These are phyloP conservation scores for Microcyclosporella mali DNA, from an alignment of 2,329 filamentous ascomycete genomes.

Conservation along the genomic window DNA sequence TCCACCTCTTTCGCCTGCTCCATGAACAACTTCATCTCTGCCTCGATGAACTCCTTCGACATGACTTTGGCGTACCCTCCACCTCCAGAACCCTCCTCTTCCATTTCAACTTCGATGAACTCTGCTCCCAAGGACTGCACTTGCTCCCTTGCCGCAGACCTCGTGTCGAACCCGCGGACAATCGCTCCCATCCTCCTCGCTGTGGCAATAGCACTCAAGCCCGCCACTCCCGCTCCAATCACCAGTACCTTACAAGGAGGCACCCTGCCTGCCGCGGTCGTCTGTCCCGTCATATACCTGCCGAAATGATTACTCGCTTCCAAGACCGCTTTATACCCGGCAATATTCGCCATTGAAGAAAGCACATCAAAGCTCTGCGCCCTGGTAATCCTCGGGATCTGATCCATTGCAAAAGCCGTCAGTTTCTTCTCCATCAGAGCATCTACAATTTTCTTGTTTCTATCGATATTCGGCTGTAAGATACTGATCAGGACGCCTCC, in stretches of 20 bases:
- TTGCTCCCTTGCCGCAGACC: slow-evolving; percentile 79
- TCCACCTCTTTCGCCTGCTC: slow-evolving; percentile 83
- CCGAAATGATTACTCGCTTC: slow-evolving; percentile 88
- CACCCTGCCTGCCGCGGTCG: slow-evolving; percentile 84
- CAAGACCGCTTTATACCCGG: slow-evolving; percentile 84
- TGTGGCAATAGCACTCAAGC: slow-evolving; percentile 80
- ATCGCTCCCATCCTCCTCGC: slow-evolving; percentile 82
- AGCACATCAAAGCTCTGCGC: slow-evolving; percentile 84
- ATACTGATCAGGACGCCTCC: slow-evolving; percentile 75
- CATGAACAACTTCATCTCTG: slow-evolving; percentile 87
- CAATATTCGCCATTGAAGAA: slow-evolving; percentile 89
- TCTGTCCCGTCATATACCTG: slow-evolving; percentile 80
- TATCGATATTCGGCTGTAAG: slow-evolving; percentile 61
- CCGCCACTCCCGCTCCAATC: slow-evolving; percentile 84
- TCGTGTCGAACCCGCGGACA: slow-evolving; percentile 85
- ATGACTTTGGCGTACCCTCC: slow-evolving; percentile 91
- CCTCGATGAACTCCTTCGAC: slow-evolving; percentile 88
- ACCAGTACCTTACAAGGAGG: slow-evolving; percentile 85
- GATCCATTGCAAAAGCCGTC: slow-evolving; percentile 84
- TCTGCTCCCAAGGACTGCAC: slow-evolving; percentile 86
- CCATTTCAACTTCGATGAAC: slow-evolving; percentile 77
- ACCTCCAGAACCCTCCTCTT: slow-evolving; percentile 77
- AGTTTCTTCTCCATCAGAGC: slow-evolving; percentile 64
- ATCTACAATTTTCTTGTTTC: slow-evolving; percentile 70
- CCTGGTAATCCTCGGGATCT: slow-evolving; percentile 82